Conservation (phyloP, 139 green algal species). For the Desmodesmus armatus region DNA sequence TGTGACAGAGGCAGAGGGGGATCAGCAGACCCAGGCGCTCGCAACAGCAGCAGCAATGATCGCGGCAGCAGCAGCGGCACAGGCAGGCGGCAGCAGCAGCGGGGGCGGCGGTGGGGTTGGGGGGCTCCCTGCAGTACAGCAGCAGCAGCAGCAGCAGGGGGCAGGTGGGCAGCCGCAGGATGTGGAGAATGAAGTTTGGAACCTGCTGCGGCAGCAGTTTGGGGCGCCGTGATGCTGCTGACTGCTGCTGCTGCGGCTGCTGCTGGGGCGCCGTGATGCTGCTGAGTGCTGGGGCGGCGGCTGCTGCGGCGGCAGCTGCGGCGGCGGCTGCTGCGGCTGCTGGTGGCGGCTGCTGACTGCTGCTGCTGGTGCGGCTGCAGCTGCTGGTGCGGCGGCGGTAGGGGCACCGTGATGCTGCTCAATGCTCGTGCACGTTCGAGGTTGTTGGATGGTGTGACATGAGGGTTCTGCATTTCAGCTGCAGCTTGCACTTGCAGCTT, state of each 20-base stretch:
- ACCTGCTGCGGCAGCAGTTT: slow-evolving; percentile 9
- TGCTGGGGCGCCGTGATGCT: not conserved
- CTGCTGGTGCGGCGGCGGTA: not conserved
- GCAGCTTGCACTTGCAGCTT: no score
- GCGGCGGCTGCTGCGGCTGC: not conserved
- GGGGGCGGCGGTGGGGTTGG: not conserved
- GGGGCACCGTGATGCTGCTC: not conserved
- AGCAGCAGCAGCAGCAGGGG: not conserved
- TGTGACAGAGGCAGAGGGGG: no score
- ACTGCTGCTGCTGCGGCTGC: not conserved
- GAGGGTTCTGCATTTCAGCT: no score
- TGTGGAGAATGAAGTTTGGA: not conserved
- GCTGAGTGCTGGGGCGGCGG: not conserved
- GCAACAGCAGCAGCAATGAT: no score
- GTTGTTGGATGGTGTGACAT: no score
- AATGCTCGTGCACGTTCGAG: no score
- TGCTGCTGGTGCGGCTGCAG: not conserved
- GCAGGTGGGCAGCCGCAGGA: not conserved
- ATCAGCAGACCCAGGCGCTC: no score
- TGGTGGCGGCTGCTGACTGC: not conserved
- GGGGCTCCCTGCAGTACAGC: no score
- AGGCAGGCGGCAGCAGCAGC: not conserved
- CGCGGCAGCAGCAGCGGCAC: no score
- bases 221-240: not conserved
- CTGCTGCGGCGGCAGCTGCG: not conserved